Evolutionary conservation across 2,329 filamentous ascomycete genomes (phyloP).

Genomic region (Hymenoscyphus infarciens): DNA sequence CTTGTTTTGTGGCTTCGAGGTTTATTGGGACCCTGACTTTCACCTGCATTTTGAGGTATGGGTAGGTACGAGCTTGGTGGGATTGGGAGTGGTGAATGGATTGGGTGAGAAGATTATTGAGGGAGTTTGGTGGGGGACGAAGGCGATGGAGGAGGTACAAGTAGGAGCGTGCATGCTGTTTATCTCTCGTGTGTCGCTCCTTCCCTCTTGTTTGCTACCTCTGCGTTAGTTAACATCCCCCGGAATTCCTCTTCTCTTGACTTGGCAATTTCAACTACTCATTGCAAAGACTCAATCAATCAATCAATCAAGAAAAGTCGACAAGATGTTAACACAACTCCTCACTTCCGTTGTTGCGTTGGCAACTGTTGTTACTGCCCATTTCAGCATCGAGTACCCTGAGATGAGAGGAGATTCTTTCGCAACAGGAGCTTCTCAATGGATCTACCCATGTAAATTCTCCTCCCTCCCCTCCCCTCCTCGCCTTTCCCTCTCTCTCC

Average conservation of each 20-base stretch:
- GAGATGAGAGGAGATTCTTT: constrained; percentile 47
- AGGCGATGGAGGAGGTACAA: not conserved
- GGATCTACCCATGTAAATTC: constrained; percentile 35
- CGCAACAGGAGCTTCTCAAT: constrained; percentile 31
- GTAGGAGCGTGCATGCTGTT: not conserved
- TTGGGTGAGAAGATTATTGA: not conserved
- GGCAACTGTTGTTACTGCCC: constrained; percentile 46
- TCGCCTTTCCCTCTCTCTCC: constrained; percentile 21
- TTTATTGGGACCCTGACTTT: not conserved
- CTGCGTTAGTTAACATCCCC: not conserved
- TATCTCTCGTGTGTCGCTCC: not conserved
- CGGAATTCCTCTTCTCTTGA: too few species aligned
- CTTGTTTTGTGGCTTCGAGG: too few species aligned
- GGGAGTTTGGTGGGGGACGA: not conserved
- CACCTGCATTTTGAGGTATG: not conserved
- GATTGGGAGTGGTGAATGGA: not conserved
- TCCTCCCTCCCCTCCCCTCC: not conserved
- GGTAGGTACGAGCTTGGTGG: too few species aligned
- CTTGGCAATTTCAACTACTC: not conserved
- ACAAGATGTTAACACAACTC: constrained; percentile 1
- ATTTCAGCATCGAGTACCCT: constrained; percentile 54
- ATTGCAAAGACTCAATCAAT: not conserved
- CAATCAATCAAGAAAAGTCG: not conserved
- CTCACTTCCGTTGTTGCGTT: constrained; percentile 18
- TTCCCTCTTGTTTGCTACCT: not conserved